Base-by-base conservation (phyloP, 805 yeast species). In the Ogataea chonburiensis region DNA sequence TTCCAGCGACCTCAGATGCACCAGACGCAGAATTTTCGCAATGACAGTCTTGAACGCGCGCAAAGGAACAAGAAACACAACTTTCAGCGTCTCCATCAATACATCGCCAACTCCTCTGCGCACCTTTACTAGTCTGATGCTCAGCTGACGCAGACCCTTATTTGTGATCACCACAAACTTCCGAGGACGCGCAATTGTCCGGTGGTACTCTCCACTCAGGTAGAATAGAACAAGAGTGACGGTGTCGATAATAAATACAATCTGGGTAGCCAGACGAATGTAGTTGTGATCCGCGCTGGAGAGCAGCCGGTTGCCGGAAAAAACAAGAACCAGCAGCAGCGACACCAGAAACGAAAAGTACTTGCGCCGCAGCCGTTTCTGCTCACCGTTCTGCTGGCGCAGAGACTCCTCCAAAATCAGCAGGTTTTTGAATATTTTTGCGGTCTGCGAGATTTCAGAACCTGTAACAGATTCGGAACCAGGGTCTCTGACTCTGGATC, bases 151-250 rank as follows among this genome's bases (percentile, higher is more conserved):
- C 17, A 91, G 64, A 0, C 97, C 97, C 56, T 86, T 87, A 60
- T 93, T 93, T 6, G 97, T 79, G n/a, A 82, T 75, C 1, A 79
- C 66, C 37, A 93, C 64, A 55, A 88, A 91, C 53, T 77, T 72
- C 43, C 95, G 73, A 2, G 96, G 95, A 26, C 79, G 66, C 11
- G 85, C 81, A 37, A 91, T 85, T 0, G 96, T 86, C 43, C 93
- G 75, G 40, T 75, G 76, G 60, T 91, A 93, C 62, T 88, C 93
- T 1, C 98, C 98, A 16, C 95, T 81, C 22, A 91, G 61, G 52
- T 84, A 88, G 61, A 86, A 91, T 27, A 91, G 66, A 17, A 78
- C 70, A 38, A 88, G 62, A 0, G 96, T 84, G 13, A 89, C 77
- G 18, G 74, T 48, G 13, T 77, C 71, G 34, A 81, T 79, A 12